Base-by-base conservation (phyloP, 352 stramenopile genomes). In the Globisporangium cystogenes region DNA sequence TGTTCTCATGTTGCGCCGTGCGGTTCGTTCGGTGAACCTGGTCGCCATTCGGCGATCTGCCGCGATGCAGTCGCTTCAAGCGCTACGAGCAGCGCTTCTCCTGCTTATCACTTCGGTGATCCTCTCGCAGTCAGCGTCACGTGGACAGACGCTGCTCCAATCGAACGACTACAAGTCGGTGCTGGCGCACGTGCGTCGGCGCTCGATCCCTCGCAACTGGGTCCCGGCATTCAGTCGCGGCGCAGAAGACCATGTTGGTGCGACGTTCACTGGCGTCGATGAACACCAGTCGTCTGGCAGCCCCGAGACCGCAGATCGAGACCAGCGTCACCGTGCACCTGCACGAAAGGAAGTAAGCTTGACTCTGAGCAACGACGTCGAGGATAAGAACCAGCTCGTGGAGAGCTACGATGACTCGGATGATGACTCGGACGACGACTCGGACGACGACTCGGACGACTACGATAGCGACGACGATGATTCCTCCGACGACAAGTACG, bases 31-130 rank as follows among this genome's bases (percentile, higher is more conserved):
- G 18, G 7, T 45, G 18, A 14, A 5, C 3, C 24, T 76, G n/a
- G 1, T 81, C 26, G 26, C 2, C 88, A 20, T 86, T 87, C 50
- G 96, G 97, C 53, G 69, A 84, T 35, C 37, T 7, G 24, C 50
- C 15, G 26, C 20, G 41, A 57, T 57, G 51, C 29, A n/a, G 21
- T 14, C 40, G 31, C 15, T 18, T 18, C 18, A 44, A 21, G 39
- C 39, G 4, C 4, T 44, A 7, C 18, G n/a, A 23, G 20, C 14
- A 44, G 20, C 14, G 3, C 20, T 37, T n/a, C 29, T 16, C 11
- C 27, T 57, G 21, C 21, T 50, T 42, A 50, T 57, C 51, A 36
- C 41, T 4, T 44, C 27, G 10, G 51, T 42, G 29, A 57, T 50
- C 40, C 24, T 57, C 20, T 15, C 41, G 4, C 10, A 18, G 8